Evolutionary conservation across 768 basidiomycete species (phyloP).

Genomic region (Rhizopogon vulgaris): DNA sequence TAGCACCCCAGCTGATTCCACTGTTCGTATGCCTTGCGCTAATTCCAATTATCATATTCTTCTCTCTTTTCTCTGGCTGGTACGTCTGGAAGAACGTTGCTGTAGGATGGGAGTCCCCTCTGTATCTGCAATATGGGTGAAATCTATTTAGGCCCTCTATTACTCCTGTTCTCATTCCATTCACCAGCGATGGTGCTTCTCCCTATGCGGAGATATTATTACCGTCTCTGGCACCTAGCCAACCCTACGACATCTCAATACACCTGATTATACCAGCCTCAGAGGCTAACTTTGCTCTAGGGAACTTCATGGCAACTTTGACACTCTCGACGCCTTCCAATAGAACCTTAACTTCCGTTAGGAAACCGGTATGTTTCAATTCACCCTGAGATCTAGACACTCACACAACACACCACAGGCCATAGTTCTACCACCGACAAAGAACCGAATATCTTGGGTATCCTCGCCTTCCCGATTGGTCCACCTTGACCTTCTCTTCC

Average conservation of each 20-base stretch:
- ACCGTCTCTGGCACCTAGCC: constrained; percentile 46
- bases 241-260: constrained; percentile 72
- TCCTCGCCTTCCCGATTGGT: constrained; percentile 36
- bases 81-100: constrained; percentile 71
- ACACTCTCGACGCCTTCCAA: constrained; percentile 55
- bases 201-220: constrained; percentile 59
- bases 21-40: constrained; percentile 53
- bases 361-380: constrained; percentile 53
- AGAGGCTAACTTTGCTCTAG: constrained; percentile 64
- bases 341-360: constrained; percentile 52
- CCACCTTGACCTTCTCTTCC: constrained; percentile 47
- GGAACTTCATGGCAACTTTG: constrained; percentile 79
- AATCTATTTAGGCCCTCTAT: constrained; percentile 14
- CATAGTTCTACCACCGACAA: constrained; percentile 43
- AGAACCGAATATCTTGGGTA: constrained; percentile 26
- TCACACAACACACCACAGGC: constrained; percentile 37
- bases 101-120: constrained; percentile 59
- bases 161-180: not conserved
- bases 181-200: constrained; percentile 48
- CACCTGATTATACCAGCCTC: constrained; percentile 59
- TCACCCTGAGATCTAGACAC: not conserved
- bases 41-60: constrained; percentile 53
- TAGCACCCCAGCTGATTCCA: constrained; percentile 62
- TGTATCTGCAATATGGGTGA: constrained; percentile 80
- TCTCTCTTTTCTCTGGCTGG: constrained; percentile 65